Base-by-base conservation (phyloP, 176 grass and related monocot species). In the Oryza nivara region DNA sequence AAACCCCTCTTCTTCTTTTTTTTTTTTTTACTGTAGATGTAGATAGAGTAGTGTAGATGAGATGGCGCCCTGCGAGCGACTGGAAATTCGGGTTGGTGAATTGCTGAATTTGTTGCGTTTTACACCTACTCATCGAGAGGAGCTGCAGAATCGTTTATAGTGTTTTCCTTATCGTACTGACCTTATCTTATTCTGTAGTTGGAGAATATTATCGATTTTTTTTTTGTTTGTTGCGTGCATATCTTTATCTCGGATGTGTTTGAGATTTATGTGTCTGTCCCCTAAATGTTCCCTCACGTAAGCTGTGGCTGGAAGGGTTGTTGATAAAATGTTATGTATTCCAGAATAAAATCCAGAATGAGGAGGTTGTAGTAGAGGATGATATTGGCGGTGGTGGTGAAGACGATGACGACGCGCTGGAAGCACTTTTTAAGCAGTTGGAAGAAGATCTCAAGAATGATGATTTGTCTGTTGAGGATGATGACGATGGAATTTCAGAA, bases 391-490 rank as follows among this genome's bases (percentile, higher is more conserved):
- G 22, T 19, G 43, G 15, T 36, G 13, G 32, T 11, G 78, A 68
- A 34, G 89, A 83, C 17, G 84, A 87, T 5, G 86, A 86, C 13
- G 85, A 94, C 84, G 88, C 83, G 11, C 64, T 99, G 78, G 90
- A 96, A 80, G 88, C 85, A 49, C 87, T 96, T 79, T 99, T 99
- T 81, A 86, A 80, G 76, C 85, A 94, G 49, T 88, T 99, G 26
- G 96, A 96, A 52, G 90, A 94, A 91, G 96, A 99, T 78, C 66
- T 99, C 19, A 85, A 88, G 66, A 96, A 91, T 23, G 84, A 96
- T 60, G 86, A 91, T 71, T 84, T 86, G 35, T 89, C 86, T 56
- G 67, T 78, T 5, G 96, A 95, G 15, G 78, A 89, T 16, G 81
- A 79, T 4, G 40, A 93, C 14, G 85, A 88, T 75, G 96, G 85